Evolutionary conservation across 2,329 filamentous ascomycete species (phyloP).

Genomic region (Chaetomiaceae sp.): DNA sequence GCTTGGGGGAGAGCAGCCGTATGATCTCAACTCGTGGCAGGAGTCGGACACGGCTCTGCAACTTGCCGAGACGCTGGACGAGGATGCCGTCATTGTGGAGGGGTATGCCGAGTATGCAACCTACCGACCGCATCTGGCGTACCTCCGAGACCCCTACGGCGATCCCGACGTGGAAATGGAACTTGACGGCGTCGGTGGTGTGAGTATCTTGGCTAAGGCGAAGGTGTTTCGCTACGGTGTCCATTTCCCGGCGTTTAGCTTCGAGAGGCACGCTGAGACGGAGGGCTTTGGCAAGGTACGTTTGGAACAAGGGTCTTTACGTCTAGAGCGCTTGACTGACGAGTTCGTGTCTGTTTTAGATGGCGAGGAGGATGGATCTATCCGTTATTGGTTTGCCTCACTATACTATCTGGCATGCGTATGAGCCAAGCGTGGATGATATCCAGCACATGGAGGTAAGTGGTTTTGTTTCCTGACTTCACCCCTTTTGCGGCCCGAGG

Average conservation of each 20-base stretch:
- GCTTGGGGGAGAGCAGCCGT: slow-evolving; percentile 97
- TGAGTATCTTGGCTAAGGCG: slow-evolving; percentile 95
- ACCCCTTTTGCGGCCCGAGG: neutral
- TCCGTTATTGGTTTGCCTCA: slow-evolving; percentile 94
- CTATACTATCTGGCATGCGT: slow-evolving; percentile 99
- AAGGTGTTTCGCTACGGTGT: slow-evolving; percentile 91
- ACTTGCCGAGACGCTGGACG: slow-evolving; percentile 88
- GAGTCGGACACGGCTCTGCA: slow-evolving; percentile 95
- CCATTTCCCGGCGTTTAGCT: slow-evolving; percentile 97
- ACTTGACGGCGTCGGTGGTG: slow-evolving; percentile 93
- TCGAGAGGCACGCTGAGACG: slow-evolving; percentile 97
- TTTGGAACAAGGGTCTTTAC: neutral
- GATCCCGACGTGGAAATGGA: slow-evolving; percentile 99
- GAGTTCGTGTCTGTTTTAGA: slow-evolving; percentile 60
- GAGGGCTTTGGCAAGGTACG: slow-evolving; percentile 96
- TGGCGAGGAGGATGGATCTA: slow-evolving; percentile 94
- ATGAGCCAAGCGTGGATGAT: slow-evolving; percentile 97
- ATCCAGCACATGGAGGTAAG: slow-evolving; percentile 88
- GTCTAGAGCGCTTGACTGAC: slow-evolving; percentile 4
- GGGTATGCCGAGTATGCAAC: slow-evolving; percentile 98
- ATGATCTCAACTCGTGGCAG: slow-evolving; percentile 98
- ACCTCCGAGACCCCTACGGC: slow-evolving; percentile 91
- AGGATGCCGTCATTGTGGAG: slow-evolving; percentile 97
- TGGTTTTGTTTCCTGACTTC: too few relatives aligned
- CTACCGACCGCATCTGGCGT: slow-evolving; percentile 94